Evolutionary conservation across 2,329 filamentous ascomycete species (phyloP).

Genomic region (Calonectria montana): DNA sequence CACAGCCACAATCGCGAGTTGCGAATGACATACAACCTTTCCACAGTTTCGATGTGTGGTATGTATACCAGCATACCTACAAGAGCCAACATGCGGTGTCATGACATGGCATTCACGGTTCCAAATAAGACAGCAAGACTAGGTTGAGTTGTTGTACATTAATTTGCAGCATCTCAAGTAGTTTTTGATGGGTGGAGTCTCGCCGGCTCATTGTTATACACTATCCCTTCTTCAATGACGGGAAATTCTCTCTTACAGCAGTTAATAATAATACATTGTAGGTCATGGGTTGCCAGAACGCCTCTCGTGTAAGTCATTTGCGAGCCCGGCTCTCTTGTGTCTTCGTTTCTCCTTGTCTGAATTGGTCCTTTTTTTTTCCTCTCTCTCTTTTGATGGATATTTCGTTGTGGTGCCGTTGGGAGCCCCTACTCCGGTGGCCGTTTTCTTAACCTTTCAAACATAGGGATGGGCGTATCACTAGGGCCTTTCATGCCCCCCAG

Average conservation of each 20-base stretch:
- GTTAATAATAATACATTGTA: constrained; percentile 22
- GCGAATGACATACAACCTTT: too few relatives aligned
- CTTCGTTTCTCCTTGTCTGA: not conserved
- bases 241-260: not conserved
- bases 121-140: not conserved
- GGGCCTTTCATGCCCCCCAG: constrained; percentile 75
- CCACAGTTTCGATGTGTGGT: too few relatives aligned
- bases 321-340: not conserved
- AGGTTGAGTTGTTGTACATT: constrained; percentile 4
- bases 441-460: constrained; percentile 48
- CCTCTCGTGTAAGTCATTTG: constrained; percentile 22
- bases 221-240: constrained; percentile 20
- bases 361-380: not conserved
- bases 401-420: not conserved
- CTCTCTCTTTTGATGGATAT: too few relatives aligned
- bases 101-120: not conserved
- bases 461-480: constrained; percentile 47
- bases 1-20: too few relatives aligned
- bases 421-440: constrained; percentile 31
- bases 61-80: not conserved
- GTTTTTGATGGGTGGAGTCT: constrained; percentile 38
- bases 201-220: constrained; percentile 40
- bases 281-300: constrained; percentile 18
- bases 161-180: constrained; percentile 34
- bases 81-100: too few relatives aligned